phyloP scores from a whole-genome alignment of 108 stramenopile species.

The Nannochloropsis granulata region DNA sequence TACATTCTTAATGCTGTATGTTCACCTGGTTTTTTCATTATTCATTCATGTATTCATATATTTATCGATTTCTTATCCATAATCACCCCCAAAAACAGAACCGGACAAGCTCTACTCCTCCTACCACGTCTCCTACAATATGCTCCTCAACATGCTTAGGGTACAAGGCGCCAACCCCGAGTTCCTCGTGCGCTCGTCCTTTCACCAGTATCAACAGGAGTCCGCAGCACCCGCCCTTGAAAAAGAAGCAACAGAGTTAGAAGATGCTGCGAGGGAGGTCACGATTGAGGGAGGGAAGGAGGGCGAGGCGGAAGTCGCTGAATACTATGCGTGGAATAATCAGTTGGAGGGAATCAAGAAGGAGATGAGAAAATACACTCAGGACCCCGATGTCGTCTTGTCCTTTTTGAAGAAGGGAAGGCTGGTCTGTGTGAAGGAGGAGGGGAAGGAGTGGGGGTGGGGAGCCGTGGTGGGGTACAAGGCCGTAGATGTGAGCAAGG shows the following conservation, averaged over 20 bases:
- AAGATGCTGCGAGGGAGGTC: constrained; percentile 25
- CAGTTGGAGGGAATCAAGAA: constrained; percentile 54
- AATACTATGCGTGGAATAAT: constrained; percentile 45
- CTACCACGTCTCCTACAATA: constrained; percentile 96
- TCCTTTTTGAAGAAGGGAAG: constrained; percentile 77
- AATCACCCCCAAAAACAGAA: constrained; percentile 41
- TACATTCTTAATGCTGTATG: not conserved
- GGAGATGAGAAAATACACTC: constrained; percentile 60
- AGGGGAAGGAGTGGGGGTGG: constrained; percentile 56
- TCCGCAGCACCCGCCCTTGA: constrained; percentile 46
- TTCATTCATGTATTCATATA: not conserved
- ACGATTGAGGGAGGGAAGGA: constrained; percentile 48
- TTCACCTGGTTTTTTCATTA: not conserved
- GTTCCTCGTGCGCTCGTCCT: constrained; percentile 79
- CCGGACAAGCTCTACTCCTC: constrained; percentile 87
- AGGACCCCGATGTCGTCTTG: constrained; percentile 64
- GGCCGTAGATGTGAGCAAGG: constrained; percentile 1
- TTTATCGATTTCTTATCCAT: not conserved
- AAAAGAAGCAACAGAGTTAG: not conserved
- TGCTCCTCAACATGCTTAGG: constrained; percentile 95
- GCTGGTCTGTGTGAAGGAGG: constrained; percentile 74
- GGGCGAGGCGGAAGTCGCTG: constrained; percentile 55
- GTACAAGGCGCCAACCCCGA: constrained; percentile 89
- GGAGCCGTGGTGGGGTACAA: constrained; percentile 12
- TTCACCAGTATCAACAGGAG: constrained; percentile 87